phyloP scores from a whole-genome alignment of 1,284 basidiomycete genomes.

The Apiotrichum gracile region DNA sequence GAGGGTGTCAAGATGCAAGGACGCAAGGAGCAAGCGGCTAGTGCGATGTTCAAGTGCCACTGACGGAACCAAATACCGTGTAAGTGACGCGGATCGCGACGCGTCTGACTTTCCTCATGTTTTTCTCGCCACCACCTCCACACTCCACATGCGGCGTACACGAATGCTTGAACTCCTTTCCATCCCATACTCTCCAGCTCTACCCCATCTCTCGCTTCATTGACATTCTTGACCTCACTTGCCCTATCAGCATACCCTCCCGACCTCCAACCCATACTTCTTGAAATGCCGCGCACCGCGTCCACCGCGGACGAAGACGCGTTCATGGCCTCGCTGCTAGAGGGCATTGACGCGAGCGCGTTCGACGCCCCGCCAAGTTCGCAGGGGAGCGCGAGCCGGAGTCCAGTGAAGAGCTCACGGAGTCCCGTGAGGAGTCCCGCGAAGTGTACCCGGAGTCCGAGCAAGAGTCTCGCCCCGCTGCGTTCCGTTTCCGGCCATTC shows the following conservation, averaged over 20 bases:
- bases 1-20: background rate
- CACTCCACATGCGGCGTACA: background rate
- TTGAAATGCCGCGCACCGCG: background rate
- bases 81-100: background rate
- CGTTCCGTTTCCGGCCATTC: too few species aligned
- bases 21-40: background rate
- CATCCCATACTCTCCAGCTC: too few species aligned
- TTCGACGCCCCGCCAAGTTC: conserved; percentile 20
- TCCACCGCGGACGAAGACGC: conserved; percentile 26
- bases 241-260: too few species aligned
- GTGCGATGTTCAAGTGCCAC: background rate
- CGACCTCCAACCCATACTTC: too few species aligned
- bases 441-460: background rate
- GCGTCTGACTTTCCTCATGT: conserved; percentile 1
- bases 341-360: conserved; percentile 42
- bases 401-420: conserved; percentile 1
- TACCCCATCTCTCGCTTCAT: too few species aligned
- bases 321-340: conserved; percentile 41
- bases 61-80: background rate
- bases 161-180: too few species aligned
- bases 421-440: too few species aligned
- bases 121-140: background rate
- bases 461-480: too few species aligned
- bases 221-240: too few species aligned
- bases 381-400: background rate